Base-by-base conservation (phyloP, 1,284 basidiomycete genomes). In the Cystobasidium slooffiae region DNA sequence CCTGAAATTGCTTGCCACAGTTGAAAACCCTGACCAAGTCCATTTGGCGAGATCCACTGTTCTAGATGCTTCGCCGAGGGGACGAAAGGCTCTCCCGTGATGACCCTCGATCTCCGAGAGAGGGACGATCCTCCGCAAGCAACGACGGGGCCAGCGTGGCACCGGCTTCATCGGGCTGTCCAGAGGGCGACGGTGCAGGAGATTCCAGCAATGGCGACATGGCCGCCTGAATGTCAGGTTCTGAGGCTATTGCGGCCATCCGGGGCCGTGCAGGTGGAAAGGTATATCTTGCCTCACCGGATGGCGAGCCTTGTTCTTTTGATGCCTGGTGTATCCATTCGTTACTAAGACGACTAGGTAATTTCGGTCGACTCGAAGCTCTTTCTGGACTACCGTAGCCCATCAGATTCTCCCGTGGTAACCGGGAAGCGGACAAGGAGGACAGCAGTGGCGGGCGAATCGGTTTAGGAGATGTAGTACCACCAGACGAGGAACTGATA, bases 321-420 rank as follows among this genome's bases (percentile, higher is more conserved):
- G 43, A 24, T 16, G 20, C 9, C 43, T 53, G 64, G 1, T 66
- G 64, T 6, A 66, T 20, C 64, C 64, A 66, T 41, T 66, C 64
- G 51, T 66, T 66, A 31, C 64, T 66, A 16, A 66, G 64, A 20
- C 64, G 22, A 44, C 64, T 66, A 14, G 64, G 64, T 6, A 66
- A 49, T n/a, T 66, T 66, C 18, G 64, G 64, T 16, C 64, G 47
- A 22, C 20, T 51, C 12, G 41, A 18, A 9, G 61, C 22, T 10
- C 44, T 37, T 18, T 53, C 49, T 6, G 64, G 39, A 43, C 49
- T 53, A 31, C 64, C 51, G 51, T 66, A 66, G 5, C 31, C 47
- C 10, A 66, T 20, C 49, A 66, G 18, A 20, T 53, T 47, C 51
- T 66, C 64, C 1, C 64, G 64, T 39, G 64, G 64, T n/a, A 66